Evolutionary conservation across 1,284 basidiomycete genomes (phyloP).

Genomic region (Cystobasidium sp.): DNA sequence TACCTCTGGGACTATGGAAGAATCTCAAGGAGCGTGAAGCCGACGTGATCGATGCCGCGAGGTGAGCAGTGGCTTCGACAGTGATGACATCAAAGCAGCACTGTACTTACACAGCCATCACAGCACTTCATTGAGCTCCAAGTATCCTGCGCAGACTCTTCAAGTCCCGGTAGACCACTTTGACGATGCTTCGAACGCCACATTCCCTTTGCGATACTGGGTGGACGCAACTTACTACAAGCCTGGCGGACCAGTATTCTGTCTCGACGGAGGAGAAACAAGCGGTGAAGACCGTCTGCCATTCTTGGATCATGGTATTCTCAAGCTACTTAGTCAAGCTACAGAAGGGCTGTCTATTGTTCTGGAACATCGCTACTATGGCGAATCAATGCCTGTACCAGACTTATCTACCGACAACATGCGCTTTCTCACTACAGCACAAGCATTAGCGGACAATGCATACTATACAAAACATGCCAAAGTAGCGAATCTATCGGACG

Average conservation of each 20-base stretch:
- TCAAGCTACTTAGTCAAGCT: constrained; percentile 78
- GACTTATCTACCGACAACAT: constrained; percentile 69
- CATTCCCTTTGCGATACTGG: constrained; percentile 68
- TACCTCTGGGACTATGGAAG: constrained; percentile 43
- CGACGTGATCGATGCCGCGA: constrained; percentile 6
- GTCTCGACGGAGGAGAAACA: constrained; percentile 59
- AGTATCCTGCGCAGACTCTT: constrained; percentile 20
- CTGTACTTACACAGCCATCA: not conserved
- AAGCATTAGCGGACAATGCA: constrained; percentile 88
- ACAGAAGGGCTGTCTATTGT: constrained; percentile 84
- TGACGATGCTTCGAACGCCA: constrained; percentile 41
- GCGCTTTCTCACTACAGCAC: constrained; percentile 83
- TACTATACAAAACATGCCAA: constrained; percentile 83
- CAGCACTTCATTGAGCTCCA: constrained; percentile 14
- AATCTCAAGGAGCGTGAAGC: constrained; percentile 14
- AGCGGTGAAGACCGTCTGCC: constrained; percentile 51
- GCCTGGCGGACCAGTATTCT: constrained; percentile 72
- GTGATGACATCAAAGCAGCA: not conserved
- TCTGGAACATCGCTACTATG: constrained; percentile 88
- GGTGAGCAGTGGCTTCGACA: not conserved
- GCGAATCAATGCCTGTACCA: constrained; percentile 75
- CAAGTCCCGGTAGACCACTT: constrained; percentile 46
- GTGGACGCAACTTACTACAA: constrained; percentile 81
- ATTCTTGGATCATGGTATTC: constrained; percentile 66
- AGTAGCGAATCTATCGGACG: constrained; percentile 71